Evolutionary conservation across 148 eudicot genomes (phyloP), one percentile per base, ranked within the genome.

Genomic region (Heliosperma pusillum): DNA sequence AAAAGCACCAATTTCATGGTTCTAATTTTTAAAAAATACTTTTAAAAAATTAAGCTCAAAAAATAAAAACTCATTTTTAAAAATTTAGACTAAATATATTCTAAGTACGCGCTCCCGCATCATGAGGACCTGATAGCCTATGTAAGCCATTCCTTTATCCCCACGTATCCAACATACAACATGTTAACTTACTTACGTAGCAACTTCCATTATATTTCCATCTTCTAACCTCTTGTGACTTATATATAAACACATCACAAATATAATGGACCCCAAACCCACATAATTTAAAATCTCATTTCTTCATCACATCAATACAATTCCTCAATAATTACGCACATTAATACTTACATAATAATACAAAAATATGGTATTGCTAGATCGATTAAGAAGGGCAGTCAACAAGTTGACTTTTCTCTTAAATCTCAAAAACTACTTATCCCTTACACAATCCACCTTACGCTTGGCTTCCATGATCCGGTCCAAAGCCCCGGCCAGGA

Each of bases 401-500:
- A 80, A 65, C 9, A 83, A 83, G 80, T 71, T 83, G 83, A 75
- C 81, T 6, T 70, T 80, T 20, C 61, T 83, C 10, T 36, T 83
- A 17, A 80, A 42, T 36, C 80, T 77, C 66, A 65, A 24, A 30
- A 80, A 19, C 15, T 76, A 27, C 76, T 53, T 77, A 22, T 13
- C 55, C 76, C 78, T 78, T 60, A 53, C 83, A 36, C 61, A 61
- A 59, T 45, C 78, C 27, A 63, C 86, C 63, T 77, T 82, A 82
- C 78, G 70, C 5, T 8, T 81, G 1, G 80, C 74, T 16, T 60
- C 83, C 0, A 13, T 61, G 27, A 26, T 81, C 16, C 53, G 75
- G 25, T 19, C 74, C 27, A 79, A 63, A 36, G 29, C 81, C 42
- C 81, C 83, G 73, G 61, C 72, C 44, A 10, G 47, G 45, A 71